A percentile compares a stretch with the other conserved stretches of the same genome.
phyloP scores from a whole-genome alignment of 768 basidiomycete species.

The Sarcodon aspratus region DNA sequence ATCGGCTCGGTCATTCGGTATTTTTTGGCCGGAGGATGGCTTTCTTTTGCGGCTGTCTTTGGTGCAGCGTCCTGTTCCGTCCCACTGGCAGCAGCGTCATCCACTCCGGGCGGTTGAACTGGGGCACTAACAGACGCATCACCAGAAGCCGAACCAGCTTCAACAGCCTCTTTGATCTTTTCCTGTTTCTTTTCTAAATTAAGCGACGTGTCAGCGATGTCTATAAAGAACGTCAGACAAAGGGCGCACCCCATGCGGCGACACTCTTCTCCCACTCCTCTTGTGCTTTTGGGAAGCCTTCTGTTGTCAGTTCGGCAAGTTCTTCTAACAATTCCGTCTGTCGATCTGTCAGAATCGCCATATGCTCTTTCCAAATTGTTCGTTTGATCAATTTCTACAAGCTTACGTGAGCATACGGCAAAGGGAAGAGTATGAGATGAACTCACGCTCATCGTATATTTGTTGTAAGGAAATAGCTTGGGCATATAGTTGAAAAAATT shows the following conservation, averaged over 20 bases:
- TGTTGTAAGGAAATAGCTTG: constrained; percentile 84
- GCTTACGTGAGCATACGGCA: not conserved
- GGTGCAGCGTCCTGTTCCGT: constrained; percentile 13
- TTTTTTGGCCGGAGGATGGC: constrained; percentile 63
- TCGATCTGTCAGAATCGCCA: constrained; percentile 47
- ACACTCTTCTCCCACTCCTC: constrained; percentile 73
- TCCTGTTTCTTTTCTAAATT: constrained; percentile 34
- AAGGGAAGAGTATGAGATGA: not conserved
- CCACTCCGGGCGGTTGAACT: constrained; percentile 9
- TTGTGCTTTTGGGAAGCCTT: constrained; percentile 55
- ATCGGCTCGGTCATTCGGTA: constrained; percentile 73
- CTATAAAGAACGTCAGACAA: constrained; percentile 6
- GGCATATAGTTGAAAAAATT: constrained; percentile 89
- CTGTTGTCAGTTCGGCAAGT: constrained; percentile 47
- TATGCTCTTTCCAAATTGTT: constrained; percentile 71
- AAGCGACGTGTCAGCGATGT: not conserved
- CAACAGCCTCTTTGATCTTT: constrained; percentile 22
- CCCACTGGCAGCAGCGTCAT: constrained; percentile 8
- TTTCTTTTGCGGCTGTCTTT: constrained; percentile 22
- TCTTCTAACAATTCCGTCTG: constrained; percentile 61
- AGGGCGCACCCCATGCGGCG: constrained; percentile 49
- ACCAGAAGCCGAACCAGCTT: constrained; percentile 16
- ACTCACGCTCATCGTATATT: constrained; percentile 83
- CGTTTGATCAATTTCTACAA: constrained; percentile 85
- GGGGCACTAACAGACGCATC: constrained; percentile 13